These are phyloP conservation scores for Lithohypha guttulata DNA, from an alignment of 2,329 filamentous ascomycete genomes.

Conservation along the genomic window DNA sequence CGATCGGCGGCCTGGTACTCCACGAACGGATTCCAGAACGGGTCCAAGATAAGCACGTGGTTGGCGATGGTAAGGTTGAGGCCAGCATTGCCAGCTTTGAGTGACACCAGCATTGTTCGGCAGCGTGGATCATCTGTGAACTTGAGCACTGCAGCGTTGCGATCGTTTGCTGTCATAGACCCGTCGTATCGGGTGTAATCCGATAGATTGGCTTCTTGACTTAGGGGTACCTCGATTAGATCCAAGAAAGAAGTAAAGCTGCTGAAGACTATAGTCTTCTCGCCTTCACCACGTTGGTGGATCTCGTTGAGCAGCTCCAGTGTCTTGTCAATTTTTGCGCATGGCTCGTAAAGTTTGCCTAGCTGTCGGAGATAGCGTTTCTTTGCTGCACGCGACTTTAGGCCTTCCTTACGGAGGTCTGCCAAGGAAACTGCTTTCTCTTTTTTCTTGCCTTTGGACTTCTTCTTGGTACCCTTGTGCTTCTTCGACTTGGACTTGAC, in stretches of 20 bases:
- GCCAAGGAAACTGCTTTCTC: constrained; percentile 41
- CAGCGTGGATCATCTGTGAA: constrained; percentile 53
- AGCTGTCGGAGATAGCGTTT: constrained; percentile 60
- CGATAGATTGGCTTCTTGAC: constrained; percentile 27
- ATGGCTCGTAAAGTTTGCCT: constrained; percentile 58
- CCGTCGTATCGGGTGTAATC: constrained; percentile 65
- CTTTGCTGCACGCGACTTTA: constrained; percentile 53
- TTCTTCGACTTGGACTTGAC: constrained; percentile 10
- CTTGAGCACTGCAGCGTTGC: constrained; percentile 55
- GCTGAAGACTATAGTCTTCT: constrained; percentile 74
- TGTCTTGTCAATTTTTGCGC: constrained; percentile 62
- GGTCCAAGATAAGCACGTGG: constrained; percentile 81
- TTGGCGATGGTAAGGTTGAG: constrained; percentile 76
- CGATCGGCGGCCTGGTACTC: constrained; percentile 89
- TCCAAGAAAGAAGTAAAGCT: constrained; percentile 73
- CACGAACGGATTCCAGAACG: constrained; percentile 77
- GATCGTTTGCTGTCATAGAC: constrained; percentile 55
- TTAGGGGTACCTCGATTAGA: constrained; percentile 61
- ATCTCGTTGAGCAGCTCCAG: constrained; percentile 52
- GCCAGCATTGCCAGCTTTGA: constrained; percentile 74
- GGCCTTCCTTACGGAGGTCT: constrained; percentile 56
- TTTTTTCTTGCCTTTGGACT: constrained; percentile 31
- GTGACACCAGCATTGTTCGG: constrained; percentile 64
- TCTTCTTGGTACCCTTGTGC: constrained; percentile 15
- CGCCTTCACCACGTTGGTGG: constrained; percentile 40